Percentiles rank a stretch among this genome's conserved stretches.
These are phyloP conservation scores for Pseudisothecium myosuroides DNA, from an alignment of 225 moss, liverwort and hornwort genomes.

Conservation along the genomic window DNA sequence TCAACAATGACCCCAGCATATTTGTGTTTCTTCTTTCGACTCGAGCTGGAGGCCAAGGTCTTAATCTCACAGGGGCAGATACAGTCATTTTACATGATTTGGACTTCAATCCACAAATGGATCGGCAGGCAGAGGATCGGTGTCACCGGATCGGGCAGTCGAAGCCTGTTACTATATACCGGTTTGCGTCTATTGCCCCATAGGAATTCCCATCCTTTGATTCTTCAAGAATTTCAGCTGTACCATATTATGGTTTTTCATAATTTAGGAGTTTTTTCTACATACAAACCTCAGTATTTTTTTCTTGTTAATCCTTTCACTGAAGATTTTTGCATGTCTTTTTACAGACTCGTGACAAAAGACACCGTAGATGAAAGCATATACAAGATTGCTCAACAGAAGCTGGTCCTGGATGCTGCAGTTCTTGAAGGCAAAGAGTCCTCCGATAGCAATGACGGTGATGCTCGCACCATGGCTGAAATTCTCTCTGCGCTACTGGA, in stretches of 20 bases:
- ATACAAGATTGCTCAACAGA: slow-evolving; percentile 89
- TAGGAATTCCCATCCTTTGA: background rate
- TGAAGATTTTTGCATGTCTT: background rate
- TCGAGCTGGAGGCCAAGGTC: slow-evolving; percentile 92
- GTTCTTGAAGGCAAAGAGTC: slow-evolving; percentile 67
- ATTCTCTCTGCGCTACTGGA: slow-evolving; percentile 72
- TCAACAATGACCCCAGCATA: slow-evolving; percentile 68
- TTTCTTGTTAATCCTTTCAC: background rate
- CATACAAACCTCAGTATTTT: background rate
- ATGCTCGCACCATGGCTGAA: slow-evolving; percentile 82
- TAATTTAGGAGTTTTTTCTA: background rate
- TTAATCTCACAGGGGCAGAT: slow-evolving; percentile 90
- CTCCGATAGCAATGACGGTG: slow-evolving; percentile 55
- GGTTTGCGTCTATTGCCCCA: slow-evolving; percentile 16
- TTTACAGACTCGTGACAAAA: slow-evolving; percentile 70
- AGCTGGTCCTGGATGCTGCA: slow-evolving; percentile 92
- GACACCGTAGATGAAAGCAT: slow-evolving; percentile 93
- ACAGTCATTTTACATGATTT: slow-evolving; percentile 95
- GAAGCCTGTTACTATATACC: slow-evolving; percentile 88
- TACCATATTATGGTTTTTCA: background rate
- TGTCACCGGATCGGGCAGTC: slow-evolving; percentile 93
- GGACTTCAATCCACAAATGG: slow-evolving; percentile 99
- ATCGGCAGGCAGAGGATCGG: slow-evolving; percentile 96
- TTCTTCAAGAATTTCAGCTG: background rate
- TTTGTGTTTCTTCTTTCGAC: slow-evolving; percentile 88